Percentiles rank a stretch among this genome's conserved stretches.
These are phyloP conservation scores for Drechslerella dactyloides DNA, from an alignment of 2,329 filamentous ascomycete genomes.

Conservation along the genomic window DNA sequence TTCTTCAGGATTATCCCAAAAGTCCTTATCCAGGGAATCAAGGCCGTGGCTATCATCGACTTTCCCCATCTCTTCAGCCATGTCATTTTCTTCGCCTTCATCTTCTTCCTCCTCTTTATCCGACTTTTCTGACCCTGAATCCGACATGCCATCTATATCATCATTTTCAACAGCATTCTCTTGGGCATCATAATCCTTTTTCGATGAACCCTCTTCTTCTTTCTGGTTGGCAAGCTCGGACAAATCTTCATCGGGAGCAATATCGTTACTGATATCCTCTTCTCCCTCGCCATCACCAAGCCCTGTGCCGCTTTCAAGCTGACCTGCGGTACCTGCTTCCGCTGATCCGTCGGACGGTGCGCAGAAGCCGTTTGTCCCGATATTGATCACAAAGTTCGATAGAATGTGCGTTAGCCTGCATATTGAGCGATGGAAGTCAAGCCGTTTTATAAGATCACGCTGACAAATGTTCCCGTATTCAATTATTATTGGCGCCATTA, in stretches of 20 bases:
- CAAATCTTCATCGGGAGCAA: constrained; percentile 90
- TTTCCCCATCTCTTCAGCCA: constrained; percentile 85
- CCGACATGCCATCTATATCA: constrained; percentile 85
- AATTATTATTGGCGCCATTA: constrained; percentile 72
- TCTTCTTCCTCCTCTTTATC: constrained; percentile 68
- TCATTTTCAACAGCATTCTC: constrained; percentile 92
- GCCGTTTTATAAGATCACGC: constrained; percentile 66
- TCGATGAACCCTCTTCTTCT: constrained; percentile 59
- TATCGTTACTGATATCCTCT: constrained; percentile 97
- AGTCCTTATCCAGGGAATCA: constrained; percentile 92
- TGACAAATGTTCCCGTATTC: constrained; percentile 72
- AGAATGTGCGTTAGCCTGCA: constrained; percentile 78
- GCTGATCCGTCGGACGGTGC: constrained; percentile 81
- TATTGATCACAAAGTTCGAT: constrained; percentile 75
- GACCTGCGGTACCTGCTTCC: constrained; percentile 64
- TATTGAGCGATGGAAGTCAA: constrained; percentile 71
- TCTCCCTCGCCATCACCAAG: constrained; percentile 93
- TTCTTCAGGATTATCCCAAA: constrained; percentile 78
- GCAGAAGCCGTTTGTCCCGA: constrained; percentile 88
- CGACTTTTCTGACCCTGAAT: constrained; percentile 63
- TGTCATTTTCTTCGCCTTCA: constrained; percentile 70
- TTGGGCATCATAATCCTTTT: constrained; percentile 74
- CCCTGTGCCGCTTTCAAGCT: constrained; percentile 84
- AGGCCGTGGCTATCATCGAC: constrained; percentile 90
- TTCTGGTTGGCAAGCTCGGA: constrained; percentile 83